phyloP scores from a whole-genome alignment of 768 basidiomycete species.

The Boletus subparvulus region DNA sequence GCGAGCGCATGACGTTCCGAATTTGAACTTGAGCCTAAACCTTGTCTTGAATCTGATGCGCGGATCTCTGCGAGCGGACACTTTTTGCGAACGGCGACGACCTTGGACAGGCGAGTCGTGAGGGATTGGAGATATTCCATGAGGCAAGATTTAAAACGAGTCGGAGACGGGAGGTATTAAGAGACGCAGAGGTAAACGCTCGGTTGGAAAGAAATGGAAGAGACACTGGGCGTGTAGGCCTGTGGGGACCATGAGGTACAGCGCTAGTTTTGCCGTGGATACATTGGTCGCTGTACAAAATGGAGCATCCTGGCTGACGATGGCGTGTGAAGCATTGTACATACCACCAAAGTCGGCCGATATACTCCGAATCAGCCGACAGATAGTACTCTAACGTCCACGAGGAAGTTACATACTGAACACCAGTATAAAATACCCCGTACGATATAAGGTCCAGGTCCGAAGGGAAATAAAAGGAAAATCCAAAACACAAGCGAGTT shows the following conservation, averaged over 20 bases:
- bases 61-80: constrained; percentile 8
- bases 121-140: constrained; percentile 27
- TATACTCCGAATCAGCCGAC: constrained; percentile 7
- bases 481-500: background rate
- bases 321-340: constrained; percentile 8
- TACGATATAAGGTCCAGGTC: constrained; percentile 3
- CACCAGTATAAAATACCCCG: background rate
- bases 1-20: constrained; percentile 3
- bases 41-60: constrained; percentile 15
- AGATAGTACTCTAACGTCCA: background rate
- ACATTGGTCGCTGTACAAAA: constrained; percentile 14
- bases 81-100: constrained; percentile 21
- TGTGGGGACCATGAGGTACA: constrained; percentile 18
- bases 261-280: constrained; percentile 24
- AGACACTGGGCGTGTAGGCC: background rate
- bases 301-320: background rate
- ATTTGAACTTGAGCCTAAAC: constrained; percentile 8
- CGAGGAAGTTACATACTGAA: background rate
- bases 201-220: background rate
- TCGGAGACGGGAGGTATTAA: background rate
- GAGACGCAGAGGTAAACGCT: background rate
- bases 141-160: background rate
- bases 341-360: constrained; percentile 14
- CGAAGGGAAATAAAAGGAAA: background rate
- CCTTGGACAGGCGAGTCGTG: constrained; percentile 17